Evolutionary conservation across 768 basidiomycete species (phyloP).

Genomic region (Russula olivacea): DNA sequence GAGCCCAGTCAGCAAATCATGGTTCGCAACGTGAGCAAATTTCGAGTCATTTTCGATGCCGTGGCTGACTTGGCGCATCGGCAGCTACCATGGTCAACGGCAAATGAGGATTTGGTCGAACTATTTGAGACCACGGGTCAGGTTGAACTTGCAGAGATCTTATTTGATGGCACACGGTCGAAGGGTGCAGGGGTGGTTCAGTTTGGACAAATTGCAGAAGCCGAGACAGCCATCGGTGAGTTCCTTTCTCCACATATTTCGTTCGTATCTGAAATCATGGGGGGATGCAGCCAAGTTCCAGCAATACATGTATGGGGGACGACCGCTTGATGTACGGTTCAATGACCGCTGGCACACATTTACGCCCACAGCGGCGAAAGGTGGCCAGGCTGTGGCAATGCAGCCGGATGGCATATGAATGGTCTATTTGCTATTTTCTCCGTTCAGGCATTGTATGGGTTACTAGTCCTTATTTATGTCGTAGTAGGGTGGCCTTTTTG

Average conservation of each 20-base stretch:
- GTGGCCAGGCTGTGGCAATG: slow-evolving; percentile 66
- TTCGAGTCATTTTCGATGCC: neutral
- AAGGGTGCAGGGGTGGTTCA: slow-evolving; percentile 97
- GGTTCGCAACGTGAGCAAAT: slow-evolving; percentile 85
- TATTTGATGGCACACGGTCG: slow-evolving; percentile 42
- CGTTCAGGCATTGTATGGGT: neutral
- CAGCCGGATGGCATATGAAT: slow-evolving; percentile 44
- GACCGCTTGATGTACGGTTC: slow-evolving; percentile 88
- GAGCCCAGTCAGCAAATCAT: slow-evolving; percentile 97
- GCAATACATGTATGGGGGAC: slow-evolving; percentile 87
- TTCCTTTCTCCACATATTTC: neutral
- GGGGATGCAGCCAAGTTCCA: slow-evolving; percentile 71
- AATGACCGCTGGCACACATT: slow-evolving; percentile 96
- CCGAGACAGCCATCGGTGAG: slow-evolving; percentile 88
- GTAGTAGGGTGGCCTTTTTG: neutral
- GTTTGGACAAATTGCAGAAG: slow-evolving; percentile 80
- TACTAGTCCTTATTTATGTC: neutral
- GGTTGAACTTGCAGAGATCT: slow-evolving; percentile 65
- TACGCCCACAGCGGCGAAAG: slow-evolving; percentile 82
- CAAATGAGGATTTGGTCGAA: slow-evolving; percentile 97
- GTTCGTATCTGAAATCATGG: slow-evolving; percentile 26
- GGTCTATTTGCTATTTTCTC: neutral
- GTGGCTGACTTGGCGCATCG: neutral
- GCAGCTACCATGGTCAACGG: slow-evolving; percentile 97
- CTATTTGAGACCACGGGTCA: slow-evolving; percentile 96